These are phyloP conservation scores for Hypericum perforatum DNA, from an alignment of 345 rosid species.

Conservation along the genomic window DNA sequence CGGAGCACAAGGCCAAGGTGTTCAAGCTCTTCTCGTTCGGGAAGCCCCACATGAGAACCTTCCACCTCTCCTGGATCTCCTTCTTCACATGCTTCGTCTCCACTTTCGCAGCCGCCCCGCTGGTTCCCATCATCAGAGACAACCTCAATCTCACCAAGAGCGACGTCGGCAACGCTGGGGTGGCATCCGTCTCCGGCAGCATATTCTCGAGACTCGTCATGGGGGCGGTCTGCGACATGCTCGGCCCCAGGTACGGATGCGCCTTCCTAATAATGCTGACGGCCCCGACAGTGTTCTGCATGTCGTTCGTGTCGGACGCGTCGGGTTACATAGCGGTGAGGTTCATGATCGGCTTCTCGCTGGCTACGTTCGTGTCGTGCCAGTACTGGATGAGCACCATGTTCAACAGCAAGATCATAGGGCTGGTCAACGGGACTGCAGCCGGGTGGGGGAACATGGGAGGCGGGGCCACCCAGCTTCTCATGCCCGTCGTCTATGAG, in stretches of 20 bases:
- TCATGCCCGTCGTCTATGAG: slow-evolving; percentile 80
- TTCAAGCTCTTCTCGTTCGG: slow-evolving; percentile 61
- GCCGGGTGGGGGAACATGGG: slow-evolving; percentile 99
- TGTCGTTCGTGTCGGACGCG: slow-evolving; percentile 54
- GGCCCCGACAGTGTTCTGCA: slow-evolving; percentile 81
- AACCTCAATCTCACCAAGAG: slow-evolving; percentile 57
- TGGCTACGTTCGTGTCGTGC: slow-evolving; percentile 84
- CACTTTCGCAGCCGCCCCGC: slow-evolving; percentile 89
- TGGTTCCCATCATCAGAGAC: slow-evolving; percentile 75
- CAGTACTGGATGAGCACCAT: slow-evolving; percentile 98
- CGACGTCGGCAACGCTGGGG: slow-evolving; percentile 78
- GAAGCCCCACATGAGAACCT: slow-evolving; percentile 84
- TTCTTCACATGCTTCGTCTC: slow-evolving; percentile 83
- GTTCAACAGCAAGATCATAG: slow-evolving; percentile 81
- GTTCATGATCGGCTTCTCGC: slow-evolving; percentile 92
- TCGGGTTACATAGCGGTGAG: slow-evolving; percentile 64
- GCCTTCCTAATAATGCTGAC: slow-evolving; percentile 70
- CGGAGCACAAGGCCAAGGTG: slow-evolving; percentile 78
- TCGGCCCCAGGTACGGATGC: slow-evolving; percentile 84
- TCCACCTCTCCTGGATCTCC: slow-evolving; percentile 88
- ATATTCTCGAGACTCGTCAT: slow-evolving; percentile 85
- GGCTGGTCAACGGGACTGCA: slow-evolving; percentile 80
- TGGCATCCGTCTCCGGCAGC: slow-evolving; percentile 85
- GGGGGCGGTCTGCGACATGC: slow-evolving; percentile 80
- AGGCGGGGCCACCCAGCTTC: slow-evolving; percentile 75